Evolutionary conservation across 1,284 basidiomycete genomes (phyloP).

Genomic region (Athelia psychrophila): DNA sequence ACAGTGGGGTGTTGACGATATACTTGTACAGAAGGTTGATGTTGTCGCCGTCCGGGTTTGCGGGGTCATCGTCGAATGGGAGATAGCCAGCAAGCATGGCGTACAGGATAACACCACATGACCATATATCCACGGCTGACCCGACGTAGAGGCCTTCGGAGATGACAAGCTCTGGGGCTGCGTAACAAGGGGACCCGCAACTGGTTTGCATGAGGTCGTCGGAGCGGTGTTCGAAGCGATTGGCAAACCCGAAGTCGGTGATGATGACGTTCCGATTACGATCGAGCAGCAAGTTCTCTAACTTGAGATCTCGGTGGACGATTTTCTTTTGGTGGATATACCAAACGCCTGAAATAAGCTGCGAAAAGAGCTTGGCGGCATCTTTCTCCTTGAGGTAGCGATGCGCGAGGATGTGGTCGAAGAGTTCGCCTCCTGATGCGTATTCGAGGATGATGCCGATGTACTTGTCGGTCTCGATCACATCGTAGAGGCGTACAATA

Average conservation of each 20-base stretch:
- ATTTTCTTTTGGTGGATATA: slow-evolving; percentile 99
- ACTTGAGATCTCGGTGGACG: slow-evolving; percentile 98
- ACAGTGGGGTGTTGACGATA: slow-evolving; percentile 94
- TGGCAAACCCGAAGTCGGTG: slow-evolving; percentile 99
- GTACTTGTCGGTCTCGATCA: slow-evolving; percentile 99
- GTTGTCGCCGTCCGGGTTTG: slow-evolving; percentile 98
- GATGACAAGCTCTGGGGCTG: slow-evolving; percentile 98
- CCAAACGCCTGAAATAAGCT: slow-evolving; percentile 98
- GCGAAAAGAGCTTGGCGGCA: slow-evolving; percentile 95
- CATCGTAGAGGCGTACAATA: slow-evolving; percentile 97
- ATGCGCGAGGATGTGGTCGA: slow-evolving; percentile 98
- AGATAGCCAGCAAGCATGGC: slow-evolving; percentile 99
- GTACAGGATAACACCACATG: slow-evolving; percentile 98
- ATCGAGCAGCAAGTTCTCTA: slow-evolving; percentile 97
- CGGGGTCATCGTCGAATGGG: slow-evolving; percentile 99
- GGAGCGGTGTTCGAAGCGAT: slow-evolving; percentile 87
- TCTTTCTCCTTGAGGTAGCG: slow-evolving; percentile 95
- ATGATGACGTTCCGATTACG: slow-evolving; percentile 98
- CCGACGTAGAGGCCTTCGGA: slow-evolving; percentile 97
- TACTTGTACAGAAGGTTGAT: slow-evolving; percentile 99
- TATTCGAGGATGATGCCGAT: slow-evolving; percentile 99
- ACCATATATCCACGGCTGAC: slow-evolving; percentile 99
- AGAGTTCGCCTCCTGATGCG: slow-evolving; percentile 96
- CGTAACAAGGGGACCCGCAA: slow-evolving; percentile 97
- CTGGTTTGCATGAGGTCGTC: slow-evolving; percentile 99